A percentile compares a stretch with the other conserved stretches of the same genome.
phyloP scores from a whole-genome alignment of 208 protist species.

The Novymonas esmeraldas region DNA sequence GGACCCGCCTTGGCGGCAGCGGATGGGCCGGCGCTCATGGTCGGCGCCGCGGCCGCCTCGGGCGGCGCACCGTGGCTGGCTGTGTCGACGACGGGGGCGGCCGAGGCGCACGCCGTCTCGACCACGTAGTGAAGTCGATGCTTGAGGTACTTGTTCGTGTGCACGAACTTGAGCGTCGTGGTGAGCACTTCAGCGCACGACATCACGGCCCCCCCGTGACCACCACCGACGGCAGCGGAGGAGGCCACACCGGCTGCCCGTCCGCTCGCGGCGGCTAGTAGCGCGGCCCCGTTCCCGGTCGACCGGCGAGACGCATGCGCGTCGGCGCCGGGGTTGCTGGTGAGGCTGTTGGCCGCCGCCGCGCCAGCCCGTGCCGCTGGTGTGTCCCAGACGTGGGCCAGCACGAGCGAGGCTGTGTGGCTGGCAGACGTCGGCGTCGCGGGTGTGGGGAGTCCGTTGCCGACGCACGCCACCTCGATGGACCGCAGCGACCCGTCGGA shows the following conservation, averaged over 20 bases:
- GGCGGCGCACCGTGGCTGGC: background rate
- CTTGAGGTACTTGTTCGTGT: constrained; percentile 61
- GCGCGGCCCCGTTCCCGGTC: background rate
- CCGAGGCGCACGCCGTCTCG: constrained; percentile 43
- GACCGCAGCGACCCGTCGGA: constrained; percentile 62
- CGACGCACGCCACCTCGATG: constrained; percentile 65
- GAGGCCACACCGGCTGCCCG: background rate
- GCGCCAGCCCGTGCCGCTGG: background rate
- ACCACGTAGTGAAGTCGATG: constrained; percentile 77
- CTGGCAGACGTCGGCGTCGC: constrained; percentile 38
- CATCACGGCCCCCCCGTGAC: constrained; percentile 9
- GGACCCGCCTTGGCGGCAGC: background rate
- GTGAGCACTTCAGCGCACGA: constrained; percentile 42
- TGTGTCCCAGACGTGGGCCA: constrained; percentile 68
- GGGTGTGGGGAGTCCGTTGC: constrained; percentile 16
- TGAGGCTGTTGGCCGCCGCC: background rate
- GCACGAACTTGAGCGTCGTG: constrained; percentile 43
- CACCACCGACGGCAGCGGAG: background rate
- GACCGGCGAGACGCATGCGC: constrained; percentile 5
- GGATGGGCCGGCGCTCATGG: background rate
- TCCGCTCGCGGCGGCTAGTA: background rate
- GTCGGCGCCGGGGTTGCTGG: background rate
- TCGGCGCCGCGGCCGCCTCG: background rate
- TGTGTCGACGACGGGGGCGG: background rate
- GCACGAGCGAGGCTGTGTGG: constrained; percentile 61